Evolutionary conservation across 768 basidiomycete genomes (phyloP), one percentile per base, ranked within the genome.

Genomic region (Austroboletus festivus): DNA sequence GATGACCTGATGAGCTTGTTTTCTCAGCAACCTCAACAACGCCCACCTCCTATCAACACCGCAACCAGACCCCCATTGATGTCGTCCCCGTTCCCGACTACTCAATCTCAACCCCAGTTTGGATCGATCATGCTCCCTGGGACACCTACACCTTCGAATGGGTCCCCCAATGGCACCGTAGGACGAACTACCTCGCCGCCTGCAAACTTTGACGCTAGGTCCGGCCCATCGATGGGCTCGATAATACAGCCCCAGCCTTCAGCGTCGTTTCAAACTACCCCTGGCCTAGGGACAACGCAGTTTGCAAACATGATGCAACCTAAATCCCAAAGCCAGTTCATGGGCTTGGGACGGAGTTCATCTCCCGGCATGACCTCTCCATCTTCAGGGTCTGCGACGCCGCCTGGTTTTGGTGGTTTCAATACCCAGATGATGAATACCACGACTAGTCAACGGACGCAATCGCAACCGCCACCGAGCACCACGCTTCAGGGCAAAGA

Each of bases 1-100:
- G 75, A 82, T 60, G 89, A 91, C 50, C 72, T 93, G 9, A 77
- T 80, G 28, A 76, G 72, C 30, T 61, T 92, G 5, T 89, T 91
- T 48, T 70, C 62, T 37, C 54, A 56, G 19, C 53, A 46, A 41
- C 54, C 46, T 37, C 54, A 56, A 21, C 53, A 46, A 41, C 54
- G 46, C 38, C 58, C 53, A 22, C 61, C 59, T 22, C 54, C 52
- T 10, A 50, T 41, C 51, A 70, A 66, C 30, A 50, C 52, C 37
- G 66, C 60, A 22, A 67, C 68, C 5, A 58, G 64, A 42, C 63
- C 68, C 26, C 35, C 56, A 10, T 16, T 38, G 8, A 13, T 54
- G 9, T 53, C 58, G 15, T 56, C 65, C 2, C 54, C 62, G 18
- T 35, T 54, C 44, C 49, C 48, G 4, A 45, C 44, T 0, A 21